These are phyloP conservation scores for Botrytis porri DNA, from an alignment of 2,329 filamentous ascomycete species.

Conservation along the genomic window DNA sequence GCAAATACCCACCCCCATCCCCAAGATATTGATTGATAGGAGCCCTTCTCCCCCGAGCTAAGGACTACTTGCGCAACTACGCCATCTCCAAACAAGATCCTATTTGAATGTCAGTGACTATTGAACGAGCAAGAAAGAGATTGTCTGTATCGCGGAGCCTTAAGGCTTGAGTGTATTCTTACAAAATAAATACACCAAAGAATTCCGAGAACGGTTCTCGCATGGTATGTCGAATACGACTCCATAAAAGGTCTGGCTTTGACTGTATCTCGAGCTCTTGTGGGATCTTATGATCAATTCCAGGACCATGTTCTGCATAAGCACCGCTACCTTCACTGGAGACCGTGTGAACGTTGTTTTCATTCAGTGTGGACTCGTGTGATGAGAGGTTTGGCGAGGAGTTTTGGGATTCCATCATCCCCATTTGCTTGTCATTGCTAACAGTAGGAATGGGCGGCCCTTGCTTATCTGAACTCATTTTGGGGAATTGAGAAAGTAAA, in stretches of 20 bases:
- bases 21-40: conserved; percentile 36
- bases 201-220: conserved; percentile 58
- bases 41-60: conserved; percentile 27
- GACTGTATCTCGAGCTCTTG: conserved; percentile 34
- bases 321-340: background rate
- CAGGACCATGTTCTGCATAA: conserved; percentile 37
- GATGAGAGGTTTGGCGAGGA: conserved; percentile 9
- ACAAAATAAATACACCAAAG: conserved; percentile 63
- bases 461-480: conserved; percentile 6
- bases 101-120: background rate
- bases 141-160: background rate
- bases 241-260: conserved; percentile 31
- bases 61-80: conserved; percentile 66
- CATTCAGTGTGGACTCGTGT: background rate
- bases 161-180: background rate
- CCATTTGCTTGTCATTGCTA: background rate
- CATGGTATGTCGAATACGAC: conserved; percentile 25
- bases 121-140: background rate
- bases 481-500: background rate
- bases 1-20: conserved; percentile 33
- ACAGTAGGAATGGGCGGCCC: background rate
- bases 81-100: conserved; percentile 62
- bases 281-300: conserved; percentile 38
- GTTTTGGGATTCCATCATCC: background rate
- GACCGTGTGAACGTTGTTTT: background rate